These are phyloP conservation scores for Lenzites betulinus DNA, from an alignment of 768 basidiomycete species.

Conservation along the genomic window DNA sequence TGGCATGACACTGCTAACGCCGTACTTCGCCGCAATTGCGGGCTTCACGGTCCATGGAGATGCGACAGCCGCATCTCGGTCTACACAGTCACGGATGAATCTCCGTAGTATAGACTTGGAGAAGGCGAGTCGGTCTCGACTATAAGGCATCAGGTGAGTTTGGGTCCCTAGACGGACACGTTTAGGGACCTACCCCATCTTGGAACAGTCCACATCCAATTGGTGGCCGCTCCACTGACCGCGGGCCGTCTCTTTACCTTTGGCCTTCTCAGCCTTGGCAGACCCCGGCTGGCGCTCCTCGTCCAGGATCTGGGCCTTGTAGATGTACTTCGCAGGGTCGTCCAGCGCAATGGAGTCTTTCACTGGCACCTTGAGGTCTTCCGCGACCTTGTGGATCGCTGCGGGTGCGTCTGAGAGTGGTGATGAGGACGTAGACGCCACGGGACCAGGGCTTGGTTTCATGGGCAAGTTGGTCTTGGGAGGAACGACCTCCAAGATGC, in stretches of 20 bases:
- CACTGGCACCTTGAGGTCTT: conserved; percentile 73
- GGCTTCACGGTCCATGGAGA: conserved; percentile 96
- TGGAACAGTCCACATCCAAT: conserved; percentile 79
- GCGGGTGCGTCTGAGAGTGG: conserved; percentile 44
- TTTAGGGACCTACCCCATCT: conserved; percentile 67
- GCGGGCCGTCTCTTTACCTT: conserved; percentile 51
- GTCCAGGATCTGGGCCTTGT: conserved; percentile 80
- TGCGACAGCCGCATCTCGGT: conserved; percentile 88
- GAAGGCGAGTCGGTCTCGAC: conserved; percentile 94
- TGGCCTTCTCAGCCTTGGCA: conserved; percentile 56
- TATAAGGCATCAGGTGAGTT: conserved; percentile 33
- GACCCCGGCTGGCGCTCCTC: conserved; percentile 70
- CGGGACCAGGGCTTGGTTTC: conserved; percentile 11
- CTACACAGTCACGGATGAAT: conserved; percentile 94
- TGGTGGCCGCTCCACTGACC: conserved; percentile 71
- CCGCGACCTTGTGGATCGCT: conserved; percentile 65
- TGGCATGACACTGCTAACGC: conserved; percentile 83
- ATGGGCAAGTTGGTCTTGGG: conserved; percentile 34
- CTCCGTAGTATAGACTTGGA: conserved; percentile 96
- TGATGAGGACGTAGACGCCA: conserved; percentile 36
- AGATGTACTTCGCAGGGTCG: conserved; percentile 81
- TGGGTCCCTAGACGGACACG: background rate
- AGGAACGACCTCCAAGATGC: conserved; percentile 76
- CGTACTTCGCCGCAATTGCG: conserved; percentile 79
- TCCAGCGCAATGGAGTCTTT: conserved; percentile 74